Evolutionary conservation across 768 basidiomycete species (phyloP), one percentile per base, ranked within the genome.

Genomic region (Boletus reticulatus): DNA sequence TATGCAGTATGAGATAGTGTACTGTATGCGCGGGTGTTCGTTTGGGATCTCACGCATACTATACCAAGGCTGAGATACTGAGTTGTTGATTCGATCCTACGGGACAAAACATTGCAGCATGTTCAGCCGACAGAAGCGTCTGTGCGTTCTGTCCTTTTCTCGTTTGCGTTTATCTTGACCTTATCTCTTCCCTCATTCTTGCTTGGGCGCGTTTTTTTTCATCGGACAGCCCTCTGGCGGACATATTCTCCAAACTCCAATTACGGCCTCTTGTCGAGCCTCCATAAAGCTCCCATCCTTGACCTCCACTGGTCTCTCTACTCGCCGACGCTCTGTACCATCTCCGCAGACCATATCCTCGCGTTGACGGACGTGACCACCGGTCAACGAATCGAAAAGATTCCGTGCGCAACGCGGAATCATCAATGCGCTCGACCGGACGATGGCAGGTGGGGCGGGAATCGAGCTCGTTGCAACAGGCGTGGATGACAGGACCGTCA

Each of bases 51-150:
- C 17, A 52, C 36, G 6, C n/a, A n/a, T n/a, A n/a, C n/a, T n/a
- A 7, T 9, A 27, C 20, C 41, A 47, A 89, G 88, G 86, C 79
- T 9, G 97, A 99, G 75, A 92, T 98, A 58, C 60, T 95, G 59
- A 90, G 90, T 62, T 92, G 94, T 75, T 82, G 92, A 62, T 98
- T 98, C 68, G 93, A 96, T 66, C 93, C 94, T 14, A 89, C 89
- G 3, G 97, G 97, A 5, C 88, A 95, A 70, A 92, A 91, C 61
- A 85, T 98, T 55, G 97, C 96, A 39, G 94, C 94, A 10, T 92
- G 89, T 67, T 94, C 92, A 16, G 82, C 89, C 3, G 96, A 99
- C 73, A 79, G 92, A 64, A 87, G 87, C 59, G 87, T 98, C 59
- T 96, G 94, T 92, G 64, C 72, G 92, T 84, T 37, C 27, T 27